These are phyloP conservation scores for Ogataea paradorogensis DNA, from an alignment of 805 yeast genomes.

Conservation along the genomic window DNA sequence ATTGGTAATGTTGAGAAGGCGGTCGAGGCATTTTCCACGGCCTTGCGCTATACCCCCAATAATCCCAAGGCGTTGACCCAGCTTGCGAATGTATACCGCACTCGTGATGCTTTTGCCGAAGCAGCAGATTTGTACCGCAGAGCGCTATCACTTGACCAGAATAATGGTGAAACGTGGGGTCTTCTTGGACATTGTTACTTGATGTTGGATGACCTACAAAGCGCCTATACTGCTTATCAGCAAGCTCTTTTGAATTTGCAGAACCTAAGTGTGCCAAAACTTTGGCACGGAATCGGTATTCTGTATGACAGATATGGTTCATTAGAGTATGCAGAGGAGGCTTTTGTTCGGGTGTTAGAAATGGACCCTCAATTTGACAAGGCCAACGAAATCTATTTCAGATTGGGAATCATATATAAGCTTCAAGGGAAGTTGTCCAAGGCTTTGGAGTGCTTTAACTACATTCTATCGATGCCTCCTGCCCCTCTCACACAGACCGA, in stretches of 20 bases:
- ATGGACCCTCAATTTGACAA: slow-evolving; percentile 95
- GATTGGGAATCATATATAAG: slow-evolving; percentile 94
- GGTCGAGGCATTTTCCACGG: slow-evolving; percentile 81
- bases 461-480: slow-evolving; percentile 87
- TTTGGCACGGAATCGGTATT: slow-evolving; percentile 99
- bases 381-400: slow-evolving; percentile 92
- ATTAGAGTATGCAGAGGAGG: slow-evolving; percentile 96
- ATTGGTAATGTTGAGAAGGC: slow-evolving; percentile 89
- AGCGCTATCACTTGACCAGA: slow-evolving; percentile 76
- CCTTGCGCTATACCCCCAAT: slow-evolving; percentile 81
- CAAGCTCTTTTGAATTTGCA: slow-evolving; percentile 88
- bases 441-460: slow-evolving; percentile 92
- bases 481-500: slow-evolving; percentile 94
- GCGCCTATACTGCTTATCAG: slow-evolving; percentile 96
- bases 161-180: slow-evolving; percentile 97
- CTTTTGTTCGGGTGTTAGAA: slow-evolving; percentile 92
- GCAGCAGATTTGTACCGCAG: slow-evolving; percentile 94
- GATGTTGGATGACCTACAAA: slow-evolving; percentile 93
- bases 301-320: slow-evolving; percentile 95
- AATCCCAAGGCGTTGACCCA: slow-evolving; percentile 82
- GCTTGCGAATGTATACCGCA: slow-evolving; percentile 83
- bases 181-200: slow-evolving; percentile 92
- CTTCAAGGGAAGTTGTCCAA: slow-evolving; percentile 85
- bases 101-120: slow-evolving; percentile 85
- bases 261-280: slow-evolving; percentile 91